phyloP scores from a whole-genome alignment of 2,329 filamentous ascomycete species.

The Biscogniauxia mediterranea region DNA sequence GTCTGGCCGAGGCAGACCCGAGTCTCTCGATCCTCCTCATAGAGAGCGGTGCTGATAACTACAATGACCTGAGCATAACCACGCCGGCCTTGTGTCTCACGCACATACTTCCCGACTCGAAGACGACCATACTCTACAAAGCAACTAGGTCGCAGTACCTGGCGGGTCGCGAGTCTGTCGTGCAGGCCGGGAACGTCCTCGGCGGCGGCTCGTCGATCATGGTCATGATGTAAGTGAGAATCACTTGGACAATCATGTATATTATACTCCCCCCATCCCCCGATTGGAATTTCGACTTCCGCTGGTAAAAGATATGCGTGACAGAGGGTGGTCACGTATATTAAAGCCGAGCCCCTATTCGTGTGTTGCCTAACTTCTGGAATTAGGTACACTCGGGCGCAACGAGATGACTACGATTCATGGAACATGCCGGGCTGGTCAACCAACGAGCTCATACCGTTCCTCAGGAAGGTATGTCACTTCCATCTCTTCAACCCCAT shows the following conservation, averaged over 20 bases:
- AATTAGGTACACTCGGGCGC: slow-evolving; percentile 32
- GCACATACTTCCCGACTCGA: slow-evolving; percentile 46
- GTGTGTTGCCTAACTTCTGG: not conserved
- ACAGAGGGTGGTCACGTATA: not conserved
- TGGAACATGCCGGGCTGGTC: slow-evolving; percentile 33
- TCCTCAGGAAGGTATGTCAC: slow-evolving; percentile 46
- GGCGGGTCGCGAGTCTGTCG: slow-evolving; percentile 41
- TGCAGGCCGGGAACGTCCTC: slow-evolving; percentile 44
- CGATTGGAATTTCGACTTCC: not conserved
- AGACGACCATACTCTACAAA: slow-evolving; percentile 49
- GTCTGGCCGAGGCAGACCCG: slow-evolving; percentile 21
- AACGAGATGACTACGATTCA: slow-evolving; percentile 33
- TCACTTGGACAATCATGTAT: not conserved
- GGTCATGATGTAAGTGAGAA: slow-evolving; percentile 40
- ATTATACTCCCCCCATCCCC: not conserved
- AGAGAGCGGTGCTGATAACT: slow-evolving; percentile 18
- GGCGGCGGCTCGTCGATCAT: slow-evolving; percentile 55
- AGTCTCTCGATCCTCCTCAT: slow-evolving; percentile 22
- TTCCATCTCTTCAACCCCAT: not conserved
- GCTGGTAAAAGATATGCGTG: not conserved
- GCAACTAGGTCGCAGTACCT: slow-evolving; percentile 34
- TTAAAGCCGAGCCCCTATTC: not conserved
- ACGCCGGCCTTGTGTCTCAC: slow-evolving; percentile 50
- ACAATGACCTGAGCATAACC: slow-evolving; percentile 10
- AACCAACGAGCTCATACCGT: slow-evolving; percentile 42